Conservation (phyloP, 2,329 filamentous ascomycete species). For the Gyromitra esculenta region DNA sequence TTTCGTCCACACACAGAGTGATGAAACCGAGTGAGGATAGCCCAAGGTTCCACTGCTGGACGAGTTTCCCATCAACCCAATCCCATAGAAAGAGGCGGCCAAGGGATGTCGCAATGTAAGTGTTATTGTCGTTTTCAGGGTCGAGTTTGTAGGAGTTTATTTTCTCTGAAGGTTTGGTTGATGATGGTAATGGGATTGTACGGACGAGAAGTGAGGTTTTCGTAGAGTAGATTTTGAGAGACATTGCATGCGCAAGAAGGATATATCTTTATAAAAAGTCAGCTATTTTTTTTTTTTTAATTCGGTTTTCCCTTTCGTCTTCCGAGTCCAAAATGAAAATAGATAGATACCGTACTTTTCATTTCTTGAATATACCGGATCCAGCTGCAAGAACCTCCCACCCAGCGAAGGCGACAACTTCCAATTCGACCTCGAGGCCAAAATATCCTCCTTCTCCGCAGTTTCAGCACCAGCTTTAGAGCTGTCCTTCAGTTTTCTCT, state of each 20-base stretch:
- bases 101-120: conserved; percentile 66
- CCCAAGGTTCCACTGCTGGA: conserved; percentile 62
- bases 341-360: conserved; percentile 62
- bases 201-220: conserved; percentile 82
- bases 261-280: conserved; percentile 68
- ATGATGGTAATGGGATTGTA: conserved; percentile 69
- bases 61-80: conserved; percentile 65
- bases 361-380: conserved; percentile 70
- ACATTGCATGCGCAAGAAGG: conserved; percentile 77
- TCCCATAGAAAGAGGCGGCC: conserved; percentile 69
- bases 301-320: too few species aligned
- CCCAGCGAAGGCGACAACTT: conserved; percentile 72
- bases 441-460: conserved; percentile 4
- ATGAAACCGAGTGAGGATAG: conserved; percentile 32
- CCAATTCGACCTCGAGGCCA: conserved; percentile 62
- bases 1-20: conserved; percentile 39
- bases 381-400: conserved; percentile 72
- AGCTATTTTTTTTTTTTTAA: conserved; percentile 2
- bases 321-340: conserved; percentile 11
- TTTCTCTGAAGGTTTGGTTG: conserved; percentile 57
- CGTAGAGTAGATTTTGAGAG: conserved; percentile 82
- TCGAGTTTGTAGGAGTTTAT: conserved; percentile 67
- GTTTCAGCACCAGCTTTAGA: neutral
- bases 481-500: conserved; percentile 20
- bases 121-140: conserved; percentile 64